A percentile compares a stretch with the other conserved stretches of the same genome.
These are phyloP conservation scores for Remersonia thermophila DNA, from an alignment of 2,329 filamentous ascomycete species.

Conservation along the genomic window DNA sequence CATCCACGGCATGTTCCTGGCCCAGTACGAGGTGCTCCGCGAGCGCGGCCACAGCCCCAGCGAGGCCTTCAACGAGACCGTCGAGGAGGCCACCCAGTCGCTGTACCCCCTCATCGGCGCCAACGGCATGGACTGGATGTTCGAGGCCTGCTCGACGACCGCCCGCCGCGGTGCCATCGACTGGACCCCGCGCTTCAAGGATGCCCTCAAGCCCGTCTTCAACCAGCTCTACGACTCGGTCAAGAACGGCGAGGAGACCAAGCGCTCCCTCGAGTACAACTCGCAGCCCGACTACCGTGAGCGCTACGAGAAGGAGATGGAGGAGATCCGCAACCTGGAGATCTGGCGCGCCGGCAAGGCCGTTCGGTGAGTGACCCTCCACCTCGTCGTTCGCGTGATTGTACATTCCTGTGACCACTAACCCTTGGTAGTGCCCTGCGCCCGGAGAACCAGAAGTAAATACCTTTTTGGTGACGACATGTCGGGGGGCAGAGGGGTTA, in stretches of 20 bases:
- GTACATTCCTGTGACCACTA: too few relatives aligned
- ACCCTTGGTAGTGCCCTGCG: constrained; percentile 50
- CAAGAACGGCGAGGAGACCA: constrained; percentile 81
- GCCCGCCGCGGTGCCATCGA: constrained; percentile 97
- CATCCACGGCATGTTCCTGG: constrained; percentile 99
- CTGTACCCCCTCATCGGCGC: constrained; percentile 94
- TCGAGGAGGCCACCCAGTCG: constrained; percentile 97
- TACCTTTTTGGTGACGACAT: too few relatives aligned
- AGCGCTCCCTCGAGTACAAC: constrained; percentile 96
- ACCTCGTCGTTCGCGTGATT: constrained; percentile 1
- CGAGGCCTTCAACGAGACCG: constrained; percentile 99
- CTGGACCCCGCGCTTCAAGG: constrained; percentile 97
- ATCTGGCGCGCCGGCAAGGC: constrained; percentile 99
- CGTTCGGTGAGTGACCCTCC: constrained; percentile 52
- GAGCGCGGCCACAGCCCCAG: constrained; percentile 95
- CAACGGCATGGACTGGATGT: constrained; percentile 99
- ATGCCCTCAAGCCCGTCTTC: constrained; percentile 96
- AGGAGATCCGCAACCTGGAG: constrained; percentile 95
- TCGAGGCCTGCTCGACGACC: constrained; percentile 97
- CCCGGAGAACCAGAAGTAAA: constrained; percentile 75
- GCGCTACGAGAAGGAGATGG: constrained; percentile 95
- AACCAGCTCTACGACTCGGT: constrained; percentile 93
- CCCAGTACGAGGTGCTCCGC: constrained; percentile 99
- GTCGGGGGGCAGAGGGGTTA: too few relatives aligned
- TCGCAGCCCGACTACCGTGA: constrained; percentile 88